Conservation (phyloP, 305 asterid genomes). For the Fraxinus baroniana region DNA sequence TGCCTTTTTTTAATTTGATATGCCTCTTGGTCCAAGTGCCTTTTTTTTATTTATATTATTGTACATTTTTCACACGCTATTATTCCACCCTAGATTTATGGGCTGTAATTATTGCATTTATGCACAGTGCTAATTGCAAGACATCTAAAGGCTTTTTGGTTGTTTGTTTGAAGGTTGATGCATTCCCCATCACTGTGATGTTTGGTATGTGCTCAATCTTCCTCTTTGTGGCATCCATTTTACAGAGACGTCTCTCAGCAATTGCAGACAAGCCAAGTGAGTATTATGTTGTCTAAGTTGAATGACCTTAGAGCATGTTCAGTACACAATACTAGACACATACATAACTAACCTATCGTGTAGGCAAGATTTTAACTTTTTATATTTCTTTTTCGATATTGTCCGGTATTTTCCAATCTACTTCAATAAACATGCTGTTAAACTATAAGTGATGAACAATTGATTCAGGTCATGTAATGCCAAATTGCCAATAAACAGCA, state of each 20-base stretch:
- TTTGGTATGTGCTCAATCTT: slow-evolving; percentile 92
- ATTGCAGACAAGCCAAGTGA: slow-evolving; percentile 87
- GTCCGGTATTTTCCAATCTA: neutral
- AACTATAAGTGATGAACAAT: neutral
- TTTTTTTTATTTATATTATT: neutral
- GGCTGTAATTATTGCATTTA: neutral
- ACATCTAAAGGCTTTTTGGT: neutral
- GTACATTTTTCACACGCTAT: slow-evolving; percentile 3
- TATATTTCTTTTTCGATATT: neutral
- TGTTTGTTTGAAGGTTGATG: slow-evolving; percentile 61
- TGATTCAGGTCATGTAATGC: neutral
- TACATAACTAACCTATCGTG: neutral
- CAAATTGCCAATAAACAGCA: neutral
- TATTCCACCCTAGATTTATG: neutral
- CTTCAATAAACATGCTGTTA: neutral
- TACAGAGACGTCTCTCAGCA: slow-evolving; percentile 78
- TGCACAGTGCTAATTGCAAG: slow-evolving; percentile 11
- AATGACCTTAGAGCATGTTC: neutral
- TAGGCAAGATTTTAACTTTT: neutral
- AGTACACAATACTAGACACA: neutral
- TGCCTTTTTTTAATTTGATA: neutral
- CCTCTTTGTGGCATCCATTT: slow-evolving; percentile 81
- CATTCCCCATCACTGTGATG: slow-evolving; percentile 79
- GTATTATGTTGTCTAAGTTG: slow-evolving; percentile 22
- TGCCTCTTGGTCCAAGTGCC: neutral